phyloP scores from a whole-genome alignment of 2,329 filamentous ascomycete species.

The Colletotrichum sansevieriae region DNA sequence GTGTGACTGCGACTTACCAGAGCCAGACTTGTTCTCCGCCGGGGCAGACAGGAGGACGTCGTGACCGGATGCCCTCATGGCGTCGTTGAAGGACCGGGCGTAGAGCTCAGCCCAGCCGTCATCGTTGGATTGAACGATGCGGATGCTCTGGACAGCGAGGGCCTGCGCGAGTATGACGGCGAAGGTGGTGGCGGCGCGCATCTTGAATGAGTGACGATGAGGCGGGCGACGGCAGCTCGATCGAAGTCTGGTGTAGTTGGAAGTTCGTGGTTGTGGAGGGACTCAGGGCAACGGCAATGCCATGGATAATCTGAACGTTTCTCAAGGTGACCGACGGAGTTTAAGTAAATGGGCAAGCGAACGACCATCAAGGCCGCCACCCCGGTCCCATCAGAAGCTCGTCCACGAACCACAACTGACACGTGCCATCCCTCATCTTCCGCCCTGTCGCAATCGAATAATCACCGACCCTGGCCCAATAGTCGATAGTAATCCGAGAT shows the following conservation, averaged over 20 bases:
- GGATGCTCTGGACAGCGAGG: constrained; percentile 50
- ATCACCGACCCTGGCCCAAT: neutral
- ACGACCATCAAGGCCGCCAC: neutral
- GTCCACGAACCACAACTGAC: constrained; percentile 22
- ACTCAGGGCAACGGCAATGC: no score
- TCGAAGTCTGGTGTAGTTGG: no score
- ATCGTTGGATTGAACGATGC: constrained; percentile 76
- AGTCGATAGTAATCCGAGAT: neutral
- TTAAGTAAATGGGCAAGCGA: constrained; percentile 33
- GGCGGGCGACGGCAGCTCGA: neutral
- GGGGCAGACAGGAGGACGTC: constrained; percentile 75
- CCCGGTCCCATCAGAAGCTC: constrained; percentile 1
- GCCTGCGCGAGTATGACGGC: constrained; percentile 37
- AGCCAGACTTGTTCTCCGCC: constrained; percentile 75
- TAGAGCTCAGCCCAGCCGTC: constrained; percentile 82
- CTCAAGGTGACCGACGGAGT: neutral
- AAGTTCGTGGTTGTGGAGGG: neutral
- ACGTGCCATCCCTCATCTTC: constrained; percentile 10
- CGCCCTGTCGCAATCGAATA: neutral
- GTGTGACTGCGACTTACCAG: constrained; percentile 31
- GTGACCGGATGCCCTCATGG: constrained; percentile 67
- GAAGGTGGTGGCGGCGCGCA: constrained; percentile 30
- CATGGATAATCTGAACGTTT: no score
- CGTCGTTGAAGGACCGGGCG: constrained; percentile 69
- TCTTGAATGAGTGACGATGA: constrained; percentile 14